phyloP scores from a whole-genome alignment of 306 rosid species.

The Ormosia semicastrata region DNA sequence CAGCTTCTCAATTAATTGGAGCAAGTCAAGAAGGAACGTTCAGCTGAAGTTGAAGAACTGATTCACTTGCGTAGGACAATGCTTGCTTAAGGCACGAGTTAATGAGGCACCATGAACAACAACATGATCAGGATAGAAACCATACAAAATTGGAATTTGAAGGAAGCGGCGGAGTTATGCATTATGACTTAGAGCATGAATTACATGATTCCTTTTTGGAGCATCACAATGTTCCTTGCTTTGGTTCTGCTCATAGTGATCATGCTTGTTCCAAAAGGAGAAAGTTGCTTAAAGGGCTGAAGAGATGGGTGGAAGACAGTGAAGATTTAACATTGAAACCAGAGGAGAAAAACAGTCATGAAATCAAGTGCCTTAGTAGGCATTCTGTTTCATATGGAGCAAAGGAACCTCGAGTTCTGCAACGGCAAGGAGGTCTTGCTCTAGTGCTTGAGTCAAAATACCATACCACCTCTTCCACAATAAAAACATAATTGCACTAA shows the following conservation, averaged over 20 bases:
- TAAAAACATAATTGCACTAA: not conserved
- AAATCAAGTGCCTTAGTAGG: conserved; percentile 32
- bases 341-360: conserved; percentile 35
- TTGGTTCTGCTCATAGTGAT: conserved; percentile 28
- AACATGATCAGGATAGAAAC: conserved; percentile 11
- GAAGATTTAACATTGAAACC: conserved; percentile 50
- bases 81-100: conserved; percentile 51
- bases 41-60: conserved; percentile 38
- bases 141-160: conserved; percentile 31
- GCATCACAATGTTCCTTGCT: conserved; percentile 33
- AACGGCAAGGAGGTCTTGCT: conserved; percentile 44
- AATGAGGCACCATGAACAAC: conserved; percentile 33
- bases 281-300: conserved; percentile 49
- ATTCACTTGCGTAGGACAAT: conserved; percentile 51
- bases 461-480: not conserved
- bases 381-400: conserved; percentile 29
- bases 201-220: conserved; percentile 25
- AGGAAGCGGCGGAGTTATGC: conserved; percentile 19
- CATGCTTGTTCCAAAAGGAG: conserved; percentile 30
- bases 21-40: conserved; percentile 44
- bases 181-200: conserved; percentile 43
- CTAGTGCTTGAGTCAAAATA: conserved; percentile 44
- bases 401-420: conserved; percentile 32
- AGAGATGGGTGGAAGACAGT: conserved; percentile 58
- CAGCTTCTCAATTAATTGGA: conserved; percentile 46